Evolutionary conservation across 805 yeast genomes (phyloP).

Genomic region (Zygosaccharomyces kombuchaensis): DNA sequence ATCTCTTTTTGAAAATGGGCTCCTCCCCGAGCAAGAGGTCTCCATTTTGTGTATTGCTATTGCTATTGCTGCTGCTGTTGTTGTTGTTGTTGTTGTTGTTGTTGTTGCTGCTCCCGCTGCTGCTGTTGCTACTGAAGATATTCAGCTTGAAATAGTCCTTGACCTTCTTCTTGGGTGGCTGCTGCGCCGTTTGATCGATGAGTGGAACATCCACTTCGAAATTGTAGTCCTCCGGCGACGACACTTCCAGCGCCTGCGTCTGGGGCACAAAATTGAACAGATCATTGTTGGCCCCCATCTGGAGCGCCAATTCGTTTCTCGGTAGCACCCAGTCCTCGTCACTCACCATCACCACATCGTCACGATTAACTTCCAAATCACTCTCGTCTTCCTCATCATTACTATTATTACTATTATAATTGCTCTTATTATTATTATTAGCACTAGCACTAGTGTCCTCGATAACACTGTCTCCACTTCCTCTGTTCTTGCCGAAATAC

Average conservation of each 20-base stretch:
- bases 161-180: conserved; percentile 19
- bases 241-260: background rate
- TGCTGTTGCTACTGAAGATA: conserved; percentile 18
- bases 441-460: conserved; percentile 3
- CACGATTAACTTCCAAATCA: background rate
- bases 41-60: conserved; percentile 8
- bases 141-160: conserved; percentile 30
- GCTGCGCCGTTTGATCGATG: conserved; percentile 5
- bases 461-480: conserved; percentile 7
- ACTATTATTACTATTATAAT: conserved; percentile 2
- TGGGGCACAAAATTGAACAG: conserved; percentile 8
- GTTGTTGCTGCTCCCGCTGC: conserved; percentile 8
- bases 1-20: conserved; percentile 23
- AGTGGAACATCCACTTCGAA: conserved; percentile 3
- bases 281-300: conserved; percentile 3
- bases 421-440: background rate
- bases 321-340: conserved; percentile 11
- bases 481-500: conserved; percentile 20
- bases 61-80: conserved; percentile 1
- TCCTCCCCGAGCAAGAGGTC: conserved; percentile 10
- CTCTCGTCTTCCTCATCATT: conserved; percentile 1
- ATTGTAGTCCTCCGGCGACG: conserved; percentile 3
- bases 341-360: conserved; percentile 11
- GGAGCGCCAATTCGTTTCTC: conserved; percentile 1
- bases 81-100: conserved; percentile 2